Percentiles rank a stretch among this genome's conserved stretches.
These are phyloP conservation scores for Pythium coloratum DNA, from an alignment of 352 stramenopile genomes.

Conservation along the genomic window DNA sequence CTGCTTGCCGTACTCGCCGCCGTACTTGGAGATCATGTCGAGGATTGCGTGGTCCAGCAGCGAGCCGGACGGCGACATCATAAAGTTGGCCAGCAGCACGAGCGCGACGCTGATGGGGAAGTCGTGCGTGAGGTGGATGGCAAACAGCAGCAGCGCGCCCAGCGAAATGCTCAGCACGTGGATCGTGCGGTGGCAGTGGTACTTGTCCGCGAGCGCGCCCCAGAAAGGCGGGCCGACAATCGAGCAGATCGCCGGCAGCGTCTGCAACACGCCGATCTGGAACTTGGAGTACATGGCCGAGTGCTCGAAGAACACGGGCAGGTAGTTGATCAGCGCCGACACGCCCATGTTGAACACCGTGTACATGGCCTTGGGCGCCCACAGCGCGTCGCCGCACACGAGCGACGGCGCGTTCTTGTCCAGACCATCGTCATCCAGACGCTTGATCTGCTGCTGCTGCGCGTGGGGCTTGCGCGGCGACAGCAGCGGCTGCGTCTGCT, in stretches of 20 bases:
- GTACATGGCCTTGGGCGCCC: conserved; percentile 83
- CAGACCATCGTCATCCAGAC: neutral
- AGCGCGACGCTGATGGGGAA: conserved; percentile 57
- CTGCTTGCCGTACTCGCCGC: conserved; percentile 84
- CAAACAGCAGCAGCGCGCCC: conserved; percentile 58
- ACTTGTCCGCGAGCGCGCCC: conserved; percentile 67
- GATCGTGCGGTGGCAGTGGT: conserved; percentile 59
- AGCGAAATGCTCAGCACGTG: conserved; percentile 65
- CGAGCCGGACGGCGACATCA: conserved; percentile 53
- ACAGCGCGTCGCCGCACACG: conserved; percentile 32
- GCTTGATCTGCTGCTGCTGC: neutral
- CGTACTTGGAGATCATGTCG: conserved; percentile 60
- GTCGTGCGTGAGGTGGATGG: conserved; percentile 51
- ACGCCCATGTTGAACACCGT: conserved; percentile 56
- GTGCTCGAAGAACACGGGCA: conserved; percentile 75
- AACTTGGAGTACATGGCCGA: conserved; percentile 65
- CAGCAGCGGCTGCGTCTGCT: conserved; percentile 8
- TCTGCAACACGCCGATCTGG: conserved; percentile 77
- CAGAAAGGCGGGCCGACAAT: conserved; percentile 77
- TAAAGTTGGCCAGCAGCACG: conserved; percentile 63
- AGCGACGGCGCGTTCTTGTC: conserved; percentile 11
- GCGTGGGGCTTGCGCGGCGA: neutral
- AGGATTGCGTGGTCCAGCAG: conserved; percentile 74
- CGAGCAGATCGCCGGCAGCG: conserved; percentile 56
- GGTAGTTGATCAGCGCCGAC: conserved; percentile 75